Evolutionary conservation across 441 rosid genomes (phyloP).

Genomic region (Kokia cookei): DNA sequence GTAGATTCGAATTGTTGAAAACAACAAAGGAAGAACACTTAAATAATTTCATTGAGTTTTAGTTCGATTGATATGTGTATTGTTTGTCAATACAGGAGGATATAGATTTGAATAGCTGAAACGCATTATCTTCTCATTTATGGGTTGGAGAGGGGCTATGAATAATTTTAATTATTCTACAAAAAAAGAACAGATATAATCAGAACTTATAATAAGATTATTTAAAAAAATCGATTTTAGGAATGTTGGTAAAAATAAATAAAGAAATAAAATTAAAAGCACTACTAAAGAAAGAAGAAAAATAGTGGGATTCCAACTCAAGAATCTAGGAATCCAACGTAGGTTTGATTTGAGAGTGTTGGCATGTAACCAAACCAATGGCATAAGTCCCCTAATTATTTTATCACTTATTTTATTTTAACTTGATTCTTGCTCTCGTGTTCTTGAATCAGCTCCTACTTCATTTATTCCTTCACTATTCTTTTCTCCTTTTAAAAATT

Average conservation of each 20-base stretch:
- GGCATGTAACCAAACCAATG: neutral
- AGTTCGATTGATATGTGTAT: too few species aligned
- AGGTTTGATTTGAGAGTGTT: conserved; percentile 5
- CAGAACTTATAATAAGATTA: too few species aligned
- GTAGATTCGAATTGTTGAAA: too few species aligned
- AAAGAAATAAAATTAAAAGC: neutral
- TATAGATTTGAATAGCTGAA: too few species aligned
- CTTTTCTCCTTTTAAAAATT: neutral
- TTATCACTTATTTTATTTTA: too few species aligned
- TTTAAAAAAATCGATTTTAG: neutral
- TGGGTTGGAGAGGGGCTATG: too few species aligned
- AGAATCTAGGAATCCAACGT: conserved; percentile 16
- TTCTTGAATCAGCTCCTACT: conserved; percentile 29
- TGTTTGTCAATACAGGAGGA: too few species aligned
- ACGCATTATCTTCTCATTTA: too few species aligned
- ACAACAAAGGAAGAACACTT: too few species aligned
- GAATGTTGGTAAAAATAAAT: neutral
- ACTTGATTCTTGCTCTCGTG: conserved; percentile 5
- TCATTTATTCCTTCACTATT: neutral
- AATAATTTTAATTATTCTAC: too few species aligned
- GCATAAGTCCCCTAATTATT: neutral
- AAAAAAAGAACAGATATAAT: too few species aligned
- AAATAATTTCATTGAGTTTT: too few species aligned
- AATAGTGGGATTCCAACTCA: conserved; percentile 25
- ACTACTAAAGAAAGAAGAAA: neutral